Base-by-base conservation (phyloP, 2,329 filamentous ascomycete species). In the Biscogniauxia mediterranea region DNA sequence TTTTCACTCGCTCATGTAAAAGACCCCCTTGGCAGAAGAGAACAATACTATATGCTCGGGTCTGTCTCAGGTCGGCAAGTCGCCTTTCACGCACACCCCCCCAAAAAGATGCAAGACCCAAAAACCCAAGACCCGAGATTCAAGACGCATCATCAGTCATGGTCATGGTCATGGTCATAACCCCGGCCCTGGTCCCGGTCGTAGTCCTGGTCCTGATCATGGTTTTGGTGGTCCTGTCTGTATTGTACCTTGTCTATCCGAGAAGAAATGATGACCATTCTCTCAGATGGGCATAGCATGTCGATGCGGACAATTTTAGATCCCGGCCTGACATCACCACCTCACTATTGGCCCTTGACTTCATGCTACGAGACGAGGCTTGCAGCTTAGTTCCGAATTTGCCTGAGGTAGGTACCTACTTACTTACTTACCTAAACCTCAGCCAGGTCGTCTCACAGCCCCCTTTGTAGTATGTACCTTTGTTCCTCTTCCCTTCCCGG, bases 281-380 rank as follows among this genome's bases (percentile, higher is more conserved):
- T 50, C 42, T 26, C 9, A 26, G 50, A 23, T 26, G 56, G n/a
- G 11, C 17, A 42, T 32, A 56, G 46, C 54, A 59, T 58, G 51
- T 56, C 55, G 66, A 56, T 56, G 60, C 62, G 65, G 60, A 61
- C 58, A 51, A 59, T 58, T 58, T 58, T 62, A 59, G 61, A 59
- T 57, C 60, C 67, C 67, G 61, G 58, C 64, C 64, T 71, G 69
- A 71, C 70, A 71, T 71, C 69, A 71, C 65, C 64, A 32, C 11
- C 28, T 32, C 28, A 70, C 67, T 65, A 46, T 53, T 64, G 66
- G 60, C 65, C 59, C 57, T 57, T 21, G 3, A 46, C 50, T 49
- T 8, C 19, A 13, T 49, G 25, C 49, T 59, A 60, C 61, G 61
- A 59, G 61, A 67, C 61, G 59, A 59, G 64, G 65, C 60, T 58